Base-by-base conservation (phyloP, 2,329 filamentous ascomycete genomes). In the Volutella citrinella region DNA sequence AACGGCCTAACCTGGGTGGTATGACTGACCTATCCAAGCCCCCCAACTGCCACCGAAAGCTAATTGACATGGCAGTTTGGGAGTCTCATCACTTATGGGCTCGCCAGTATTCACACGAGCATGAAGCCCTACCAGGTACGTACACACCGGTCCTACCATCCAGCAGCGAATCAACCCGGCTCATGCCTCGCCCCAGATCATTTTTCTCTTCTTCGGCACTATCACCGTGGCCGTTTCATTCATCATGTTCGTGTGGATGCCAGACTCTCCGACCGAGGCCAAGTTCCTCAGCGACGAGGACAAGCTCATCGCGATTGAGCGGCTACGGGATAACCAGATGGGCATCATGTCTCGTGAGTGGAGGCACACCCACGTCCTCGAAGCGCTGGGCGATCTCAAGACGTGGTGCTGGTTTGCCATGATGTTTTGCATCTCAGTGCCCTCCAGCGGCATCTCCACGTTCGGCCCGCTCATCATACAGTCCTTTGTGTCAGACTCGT, bases 391-490 rank as follows among this genome's bases (percentile, higher is more conserved):
- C 1, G 78, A 82, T 39, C 43, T 66, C n/a, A 81, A 82, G 54
- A 78, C 76, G 0, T 82, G 74, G 72, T 58, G 74, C 18, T 78
- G 74, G 72, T 70, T 78, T 19, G 46, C 53, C n/a, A 62, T 76
- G 57, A 66, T 74, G 45, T 68, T 76, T 23, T 63, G 72, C 30
- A 73, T 81, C 43, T 74, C 72, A 28, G 57, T 81, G 7, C 76
- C 77, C 0, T 75, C 69, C 20, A 77, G 76, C 5, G 76, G 77
- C 7, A 56, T 80, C 28, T 69, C 71, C 1, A 76, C 74, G 0
- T 81, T 80, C 43, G 78, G 77, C 0, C 74, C 73, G 2, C 58
- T 81, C 23, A 80, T 82, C 45, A 69, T 82, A 34, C 60, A 76
- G 29, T 69, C 70, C 0, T 81, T 82, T 36, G 76, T 77, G 2